phyloP scores from a whole-genome alignment of 148 eudicot species.

The Camellia lanceoleosa region DNA sequence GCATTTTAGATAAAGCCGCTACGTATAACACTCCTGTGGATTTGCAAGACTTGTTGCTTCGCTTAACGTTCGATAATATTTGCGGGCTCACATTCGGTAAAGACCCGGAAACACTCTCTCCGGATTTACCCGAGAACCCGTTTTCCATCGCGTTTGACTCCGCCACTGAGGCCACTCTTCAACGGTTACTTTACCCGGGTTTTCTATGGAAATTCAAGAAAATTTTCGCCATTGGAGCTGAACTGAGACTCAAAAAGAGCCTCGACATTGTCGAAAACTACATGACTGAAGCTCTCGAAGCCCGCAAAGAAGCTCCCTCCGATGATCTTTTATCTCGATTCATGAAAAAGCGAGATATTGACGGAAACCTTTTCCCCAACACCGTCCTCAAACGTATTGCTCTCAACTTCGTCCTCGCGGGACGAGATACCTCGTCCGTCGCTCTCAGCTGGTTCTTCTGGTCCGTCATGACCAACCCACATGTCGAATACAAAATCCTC shows the following conservation, averaged over 20 bases:
- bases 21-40: conserved; percentile 44
- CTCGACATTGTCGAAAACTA: conserved; percentile 58
- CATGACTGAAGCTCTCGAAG: conserved; percentile 56
- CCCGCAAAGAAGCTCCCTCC: conserved; percentile 54
- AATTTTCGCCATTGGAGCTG: conserved; percentile 49
- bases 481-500: conserved; percentile 53
- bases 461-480: conserved; percentile 66
- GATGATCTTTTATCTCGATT: conserved; percentile 78
- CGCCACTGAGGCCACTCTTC: conserved; percentile 71
- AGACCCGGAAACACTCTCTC: conserved; percentile 72
- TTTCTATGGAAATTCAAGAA: conserved; percentile 64
- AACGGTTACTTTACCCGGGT: conserved; percentile 58
- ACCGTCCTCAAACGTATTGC: conserved; percentile 71
- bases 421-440: conserved; percentile 82
- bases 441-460: conserved; percentile 89
- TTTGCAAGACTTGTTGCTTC: conserved; percentile 56
- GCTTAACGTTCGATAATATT: conserved; percentile 78
- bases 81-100: conserved; percentile 89
- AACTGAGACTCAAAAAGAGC: conserved; percentile 42
- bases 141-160: conserved; percentile 69
- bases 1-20: conserved; percentile 52
- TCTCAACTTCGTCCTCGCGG: conserved; percentile 78
- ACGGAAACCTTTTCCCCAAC: conserved; percentile 49
- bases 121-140: conserved; percentile 63
- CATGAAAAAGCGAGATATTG: conserved; percentile 56